These are phyloP conservation scores for Auriscalpium vulgare DNA, from an alignment of 768 basidiomycete genomes.

Conservation along the genomic window DNA sequence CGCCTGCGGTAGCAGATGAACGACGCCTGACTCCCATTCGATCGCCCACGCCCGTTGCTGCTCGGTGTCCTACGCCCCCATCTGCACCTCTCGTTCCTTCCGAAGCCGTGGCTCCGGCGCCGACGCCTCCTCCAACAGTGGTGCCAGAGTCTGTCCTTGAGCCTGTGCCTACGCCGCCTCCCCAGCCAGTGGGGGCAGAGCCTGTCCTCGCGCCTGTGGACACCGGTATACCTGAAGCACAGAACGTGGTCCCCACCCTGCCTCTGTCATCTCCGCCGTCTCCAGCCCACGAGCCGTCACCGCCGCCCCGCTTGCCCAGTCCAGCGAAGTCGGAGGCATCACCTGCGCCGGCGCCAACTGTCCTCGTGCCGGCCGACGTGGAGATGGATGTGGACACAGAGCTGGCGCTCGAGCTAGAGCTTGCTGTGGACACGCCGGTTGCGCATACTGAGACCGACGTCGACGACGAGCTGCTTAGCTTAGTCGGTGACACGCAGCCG, in stretches of 20 bases:
- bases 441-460: slow-evolving; percentile 46
- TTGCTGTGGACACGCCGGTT: slow-evolving; percentile 12
- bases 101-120: background rate
- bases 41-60: too few relatives aligned
- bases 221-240: too few relatives aligned
- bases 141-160: background rate
- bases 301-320: too few relatives aligned
- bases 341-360: too few relatives aligned
- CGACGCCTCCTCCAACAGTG: background rate
- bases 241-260: too few relatives aligned
- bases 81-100: background rate
- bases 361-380: background rate
- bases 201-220: too few relatives aligned
- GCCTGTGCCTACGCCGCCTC: background rate
- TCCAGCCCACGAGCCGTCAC: too few relatives aligned
- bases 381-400: slow-evolving; percentile 14
- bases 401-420: slow-evolving; percentile 40
- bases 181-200: background rate
- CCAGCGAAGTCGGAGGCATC: too few relatives aligned
- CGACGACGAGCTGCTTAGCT: slow-evolving; percentile 57
- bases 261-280: too few relatives aligned
- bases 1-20: too few relatives aligned
- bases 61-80: background rate
- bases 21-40: too few relatives aligned
- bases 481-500: slow-evolving; percentile 41